Base-by-base conservation (phyloP, 148 eudicot species). In the Chenopodium formosanum region DNA sequence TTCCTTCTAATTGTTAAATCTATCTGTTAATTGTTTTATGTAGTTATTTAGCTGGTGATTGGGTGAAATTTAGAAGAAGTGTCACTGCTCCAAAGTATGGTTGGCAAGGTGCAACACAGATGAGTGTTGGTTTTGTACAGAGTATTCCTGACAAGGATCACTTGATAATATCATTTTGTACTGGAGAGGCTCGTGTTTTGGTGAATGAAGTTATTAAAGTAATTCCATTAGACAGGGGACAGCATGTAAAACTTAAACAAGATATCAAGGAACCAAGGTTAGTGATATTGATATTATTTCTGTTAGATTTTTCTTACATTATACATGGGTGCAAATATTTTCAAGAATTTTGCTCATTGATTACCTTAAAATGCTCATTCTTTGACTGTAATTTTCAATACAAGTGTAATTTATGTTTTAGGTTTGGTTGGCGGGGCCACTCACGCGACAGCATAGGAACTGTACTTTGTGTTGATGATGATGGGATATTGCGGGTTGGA, bases 401-500 rank as follows among this genome's bases (percentile, higher is more conserved):
- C 32, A 62, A 27, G 44, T 46, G 70, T 77, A 60, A 56, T 79
- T 76, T 73, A 31, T 79, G 73, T 65, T 29, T 79, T 88, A 96
- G 99, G 90, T 96, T 91, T 89, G 98, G 94, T 77, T 96, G 90
- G 94, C 97, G 97, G 77, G 98, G 90, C 70, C 97, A 92, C 77
- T 90, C 97, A 73, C 95, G 91, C 85, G 97, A 94, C 76, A 94
- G 95, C 90, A 86, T 92, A 76, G 99, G 99, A 80, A 96, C 99
- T 77, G 98, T 96, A 75, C 86, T 96, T 7, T 94, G 98, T 85
- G 99, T 96, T 80, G 99, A 96, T 84, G 99, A 96, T 88, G 99
- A 96, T 86, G 99, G 99, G 71, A 92, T 96, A 75, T 84, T 96
- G 86, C 98, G 99, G 76, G 97, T 96, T 77, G 99, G 99, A 65